A percentile compares a stretch with the other conserved stretches of the same genome.
Evolutionary conservation across 78 protist species (phyloP).

Genomic region (Creolimax fragrantissima): DNA sequence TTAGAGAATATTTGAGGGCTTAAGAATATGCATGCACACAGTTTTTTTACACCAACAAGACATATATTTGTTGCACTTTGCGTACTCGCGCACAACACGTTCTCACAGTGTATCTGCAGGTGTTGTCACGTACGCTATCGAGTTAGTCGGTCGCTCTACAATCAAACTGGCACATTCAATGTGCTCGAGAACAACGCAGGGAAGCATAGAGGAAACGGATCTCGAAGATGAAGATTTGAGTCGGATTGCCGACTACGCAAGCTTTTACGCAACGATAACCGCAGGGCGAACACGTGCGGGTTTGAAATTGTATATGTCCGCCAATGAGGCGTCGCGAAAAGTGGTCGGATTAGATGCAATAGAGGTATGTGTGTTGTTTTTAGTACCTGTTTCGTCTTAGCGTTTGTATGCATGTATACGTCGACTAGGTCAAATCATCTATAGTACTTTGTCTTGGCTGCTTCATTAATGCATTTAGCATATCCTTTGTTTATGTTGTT

Average conservation of each 20-base stretch:
- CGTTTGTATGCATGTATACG: slow-evolving; percentile 2
- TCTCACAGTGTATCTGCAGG: background rate
- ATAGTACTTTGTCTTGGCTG: background rate
- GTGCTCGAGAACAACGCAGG: background rate
- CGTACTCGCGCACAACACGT: background rate
- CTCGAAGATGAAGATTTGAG: background rate
- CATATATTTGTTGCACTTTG: background rate
- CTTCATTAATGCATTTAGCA: background rate
- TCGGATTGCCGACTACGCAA: background rate
- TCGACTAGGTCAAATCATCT: background rate
- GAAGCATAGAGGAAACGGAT: background rate
- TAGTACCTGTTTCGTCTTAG: too few relatives aligned
- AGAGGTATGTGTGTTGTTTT: background rate
- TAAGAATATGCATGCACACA: background rate
- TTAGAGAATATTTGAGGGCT: background rate
- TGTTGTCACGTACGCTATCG: background rate
- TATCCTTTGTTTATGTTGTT: too few relatives aligned
- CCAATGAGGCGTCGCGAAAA: background rate
- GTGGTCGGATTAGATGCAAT: background rate
- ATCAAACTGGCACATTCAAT: too few relatives aligned
- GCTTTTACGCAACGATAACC: background rate
- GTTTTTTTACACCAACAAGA: background rate
- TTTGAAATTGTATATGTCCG: background rate
- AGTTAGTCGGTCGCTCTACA: background rate
- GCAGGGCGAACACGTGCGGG: background rate